Evolutionary conservation across 192 early-diverging fungal species (phyloP), one percentile per base, ranked within the genome.

Genomic region (Coemansia nantahalensis): DNA sequence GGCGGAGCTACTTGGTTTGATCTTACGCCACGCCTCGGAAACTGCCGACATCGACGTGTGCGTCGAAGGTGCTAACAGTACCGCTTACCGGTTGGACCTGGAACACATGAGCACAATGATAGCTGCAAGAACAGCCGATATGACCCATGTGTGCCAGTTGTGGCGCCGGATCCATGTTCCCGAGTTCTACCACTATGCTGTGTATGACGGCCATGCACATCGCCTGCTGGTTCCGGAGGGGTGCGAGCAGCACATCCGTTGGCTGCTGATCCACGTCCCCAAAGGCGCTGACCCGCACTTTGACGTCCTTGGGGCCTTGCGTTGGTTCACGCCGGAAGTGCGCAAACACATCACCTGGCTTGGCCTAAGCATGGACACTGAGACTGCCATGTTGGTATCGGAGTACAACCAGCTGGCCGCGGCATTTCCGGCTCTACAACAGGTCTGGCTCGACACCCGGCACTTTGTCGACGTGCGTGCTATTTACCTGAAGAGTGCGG

Each of bases 391-490:
- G 0, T 67, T 56, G 3, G 35, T 35, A 32, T 67, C 64, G 6
- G 64, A 67, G 47, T 59, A 51, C 21, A 51, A 56, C 16, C 51
- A 56, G 12, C 42, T 67, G 35, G 45, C 47, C 0, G 51, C 33
- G 32, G 56, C 57, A 6, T 67, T 67, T 30, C 64, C 64, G 10
- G 51, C 31, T 3, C 33, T 58, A 17, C 18, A 26, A 3, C 18
- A 23, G 0, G 10, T 67, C 24, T 48, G 24, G 15, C 41, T 45
- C 10, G 64, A 67, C 31, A 5, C 59, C 14, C 47, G 34, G 0
- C 5, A 15, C 18, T 13, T 59, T 11, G 39, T 31, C 23, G 28
- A 45, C 24, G 13, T 45, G 18, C 30, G 51, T 21, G 28, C 39
- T 34, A 36, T 61, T 12, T 34, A 33, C 23, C 49, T 41, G 11